Conservation (phyloP, 78 protist species). For the Anaeramoeba flamelloides region DNA sequence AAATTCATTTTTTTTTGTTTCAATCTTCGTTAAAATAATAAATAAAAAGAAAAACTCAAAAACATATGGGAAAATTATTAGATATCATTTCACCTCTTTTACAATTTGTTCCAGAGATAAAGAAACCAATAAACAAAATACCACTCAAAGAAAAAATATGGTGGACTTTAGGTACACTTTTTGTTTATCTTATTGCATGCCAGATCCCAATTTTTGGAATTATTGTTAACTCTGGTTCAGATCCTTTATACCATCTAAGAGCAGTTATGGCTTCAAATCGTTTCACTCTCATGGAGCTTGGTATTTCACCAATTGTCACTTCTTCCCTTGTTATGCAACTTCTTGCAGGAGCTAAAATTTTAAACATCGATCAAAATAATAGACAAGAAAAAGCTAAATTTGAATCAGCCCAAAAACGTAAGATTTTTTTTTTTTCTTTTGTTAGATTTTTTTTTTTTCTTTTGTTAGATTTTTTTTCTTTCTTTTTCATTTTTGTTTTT, state of each 20-base stretch:
- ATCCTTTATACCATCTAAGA: constrained; percentile 97
- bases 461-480: neutral
- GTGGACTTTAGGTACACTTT: constrained; percentile 84
- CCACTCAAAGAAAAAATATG: constrained; percentile 64
- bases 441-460: neutral
- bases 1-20: too few relatives aligned
- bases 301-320: constrained; percentile 94
- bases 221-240: constrained; percentile 30
- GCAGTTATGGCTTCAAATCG: constrained; percentile 96
- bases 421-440: neutral
- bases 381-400: constrained; percentile 71
- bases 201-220: constrained; percentile 93
- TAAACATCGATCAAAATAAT: constrained; percentile 78
- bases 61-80: too few relatives aligned
- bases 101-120: too few relatives aligned
- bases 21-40: too few relatives aligned
- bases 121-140: too few relatives aligned
- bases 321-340: constrained; percentile 63
- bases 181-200: constrained; percentile 90
- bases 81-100: too few relatives aligned
- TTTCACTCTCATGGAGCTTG: constrained; percentile 99
- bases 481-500: neutral
- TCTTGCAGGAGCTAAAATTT: constrained; percentile 86
- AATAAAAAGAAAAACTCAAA: too few relatives aligned
- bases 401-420: constrained; percentile 86